Evolutionary conservation across 2,329 filamentous ascomycete genomes (phyloP).

Genomic region (Herpotrichia juniperi): DNA sequence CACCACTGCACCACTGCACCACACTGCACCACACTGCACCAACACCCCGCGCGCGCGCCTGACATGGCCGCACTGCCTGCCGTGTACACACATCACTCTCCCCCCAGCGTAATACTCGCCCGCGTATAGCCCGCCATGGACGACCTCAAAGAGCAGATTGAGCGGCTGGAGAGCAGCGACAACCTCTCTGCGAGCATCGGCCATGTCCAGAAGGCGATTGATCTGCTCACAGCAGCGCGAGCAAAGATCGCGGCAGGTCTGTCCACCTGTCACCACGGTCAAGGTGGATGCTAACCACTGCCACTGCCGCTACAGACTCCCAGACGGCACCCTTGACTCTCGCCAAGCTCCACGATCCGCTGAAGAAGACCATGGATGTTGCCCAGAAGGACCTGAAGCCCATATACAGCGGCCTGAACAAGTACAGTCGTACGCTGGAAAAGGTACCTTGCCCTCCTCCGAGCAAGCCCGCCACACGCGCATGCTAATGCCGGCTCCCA

Average conservation of each 20-base stretch:
- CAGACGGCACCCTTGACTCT: conserved; percentile 75
- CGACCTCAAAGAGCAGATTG: conserved; percentile 74
- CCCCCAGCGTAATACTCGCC: background rate
- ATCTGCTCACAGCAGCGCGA: conserved; percentile 74
- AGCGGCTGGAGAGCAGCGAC: conserved; percentile 71
- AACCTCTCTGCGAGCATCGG: conserved; percentile 73
- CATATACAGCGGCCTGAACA: conserved; percentile 79
- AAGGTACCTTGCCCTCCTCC: conserved; percentile 59
- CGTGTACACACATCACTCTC: conserved; percentile 13
- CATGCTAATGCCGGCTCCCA: conserved; percentile 33
- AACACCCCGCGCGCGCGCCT: conserved; percentile 15
- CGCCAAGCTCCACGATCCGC: conserved; percentile 82
- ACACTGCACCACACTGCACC: background rate
- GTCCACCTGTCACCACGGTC: conserved; percentile 3
- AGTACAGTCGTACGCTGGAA: conserved; percentile 84
- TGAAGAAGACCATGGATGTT: conserved; percentile 80
- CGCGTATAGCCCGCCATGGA: conserved; percentile 57
- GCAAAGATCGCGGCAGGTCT: conserved; percentile 72
- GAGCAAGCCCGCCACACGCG: background rate
- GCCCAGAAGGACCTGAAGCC: conserved; percentile 83
- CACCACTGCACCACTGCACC: conserved; percentile 10
- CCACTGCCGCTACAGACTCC: conserved; percentile 58
- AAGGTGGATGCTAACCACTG: conserved; percentile 19
- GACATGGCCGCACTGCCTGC: conserved; percentile 28
- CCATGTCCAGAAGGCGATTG: conserved; percentile 84